phyloP scores from a whole-genome alignment of 225 moss, liverwort and hornwort species.

The Polytrichum commune region DNA sequence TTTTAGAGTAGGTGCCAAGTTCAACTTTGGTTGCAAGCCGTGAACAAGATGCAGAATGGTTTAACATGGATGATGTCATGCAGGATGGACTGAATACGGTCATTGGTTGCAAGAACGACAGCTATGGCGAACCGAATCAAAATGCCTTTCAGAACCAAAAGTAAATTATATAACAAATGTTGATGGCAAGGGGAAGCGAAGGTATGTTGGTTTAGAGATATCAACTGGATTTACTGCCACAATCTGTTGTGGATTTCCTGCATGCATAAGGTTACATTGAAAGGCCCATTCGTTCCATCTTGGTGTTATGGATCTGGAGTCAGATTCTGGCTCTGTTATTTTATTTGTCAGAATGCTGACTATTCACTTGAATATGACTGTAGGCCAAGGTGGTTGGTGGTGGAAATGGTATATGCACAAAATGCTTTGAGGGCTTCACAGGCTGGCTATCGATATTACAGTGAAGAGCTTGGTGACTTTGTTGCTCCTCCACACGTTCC shows the following conservation, averaged over 20 bases:
- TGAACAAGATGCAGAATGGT: not conserved
- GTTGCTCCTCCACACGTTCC: constrained; percentile 66
- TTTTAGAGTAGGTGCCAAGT: not conserved
- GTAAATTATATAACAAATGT: constrained; percentile 81
- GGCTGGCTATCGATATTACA: constrained; percentile 66
- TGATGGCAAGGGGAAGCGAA: constrained; percentile 72
- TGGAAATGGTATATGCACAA: constrained; percentile 93
- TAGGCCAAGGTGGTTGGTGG: constrained; percentile 95
- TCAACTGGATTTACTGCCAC: not conserved
- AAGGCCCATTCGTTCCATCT: too few relatives aligned
- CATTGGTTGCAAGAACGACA: constrained; percentile 62
- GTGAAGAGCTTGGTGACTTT: constrained; percentile 46
- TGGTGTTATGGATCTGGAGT: too few relatives aligned
- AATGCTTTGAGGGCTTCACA: constrained; percentile 93
- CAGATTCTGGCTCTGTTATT: too few relatives aligned
- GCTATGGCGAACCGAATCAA: constrained; percentile 67
- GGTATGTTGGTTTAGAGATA: constrained; percentile 29
- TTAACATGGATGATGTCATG: constrained; percentile 15
- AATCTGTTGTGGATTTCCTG: too few relatives aligned
- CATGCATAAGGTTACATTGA: too few relatives aligned
- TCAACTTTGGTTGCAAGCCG: not conserved
- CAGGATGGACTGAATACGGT: constrained; percentile 55
- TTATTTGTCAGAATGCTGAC: not conserved
- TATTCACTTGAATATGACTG: constrained; percentile 18
- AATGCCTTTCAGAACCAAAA: constrained; percentile 84